Evolutionary conservation across 163 green algal species (phyloP).

Genomic region (Scenedesmus sp.): DNA sequence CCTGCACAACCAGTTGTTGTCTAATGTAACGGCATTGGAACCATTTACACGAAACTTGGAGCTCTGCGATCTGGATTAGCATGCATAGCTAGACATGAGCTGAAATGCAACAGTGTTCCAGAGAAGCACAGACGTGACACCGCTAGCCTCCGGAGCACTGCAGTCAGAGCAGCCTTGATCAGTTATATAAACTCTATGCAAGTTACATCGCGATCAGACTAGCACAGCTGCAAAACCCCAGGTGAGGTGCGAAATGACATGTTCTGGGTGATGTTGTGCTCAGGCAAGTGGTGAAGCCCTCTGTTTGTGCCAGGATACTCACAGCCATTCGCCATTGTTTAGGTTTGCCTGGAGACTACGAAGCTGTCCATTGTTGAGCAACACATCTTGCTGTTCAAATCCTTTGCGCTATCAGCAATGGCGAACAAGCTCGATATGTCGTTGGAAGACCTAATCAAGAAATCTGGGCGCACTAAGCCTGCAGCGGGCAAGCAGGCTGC

Average conservation of each 20-base stretch:
- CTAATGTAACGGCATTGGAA: background rate
- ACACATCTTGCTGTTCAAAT: background rate
- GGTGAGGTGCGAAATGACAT: background rate
- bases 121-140: constrained; percentile 13
- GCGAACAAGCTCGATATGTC: constrained; percentile 53
- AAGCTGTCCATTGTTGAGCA: no score
- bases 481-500: constrained; percentile 31
- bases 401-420: background rate
- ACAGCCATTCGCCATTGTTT: background rate
- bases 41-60: background rate
- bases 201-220: background rate
- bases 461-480: background rate
- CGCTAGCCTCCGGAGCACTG: background rate
- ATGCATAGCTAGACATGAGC: background rate
- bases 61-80: background rate
- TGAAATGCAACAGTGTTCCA: background rate
- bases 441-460: constrained; percentile 49
- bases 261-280: background rate
- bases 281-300: background rate
- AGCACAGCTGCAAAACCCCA: background rate
- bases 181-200: background rate
- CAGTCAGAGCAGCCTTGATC: no score
- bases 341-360: background rate
- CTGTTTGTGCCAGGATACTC: background rate
- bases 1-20: background rate